Evolutionary conservation across 495 filamentous ascomycete species (phyloP).

Genomic region (Daldinia childiae): DNA sequence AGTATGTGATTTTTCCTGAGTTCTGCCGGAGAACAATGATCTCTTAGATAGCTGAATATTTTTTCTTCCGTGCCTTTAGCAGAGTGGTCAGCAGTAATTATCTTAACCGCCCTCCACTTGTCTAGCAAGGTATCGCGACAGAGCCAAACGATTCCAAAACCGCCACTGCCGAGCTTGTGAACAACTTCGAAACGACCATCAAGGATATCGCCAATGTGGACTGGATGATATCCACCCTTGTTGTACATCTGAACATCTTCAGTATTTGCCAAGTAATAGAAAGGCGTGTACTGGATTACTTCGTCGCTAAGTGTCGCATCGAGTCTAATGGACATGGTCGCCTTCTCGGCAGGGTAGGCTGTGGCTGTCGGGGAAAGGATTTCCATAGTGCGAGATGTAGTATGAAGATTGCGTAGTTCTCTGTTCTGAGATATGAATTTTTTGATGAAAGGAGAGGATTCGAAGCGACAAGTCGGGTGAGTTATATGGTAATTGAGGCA

Average conservation of each 20-base stretch:
- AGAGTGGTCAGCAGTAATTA: constrained; percentile 35
- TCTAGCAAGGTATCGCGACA: constrained; percentile 53
- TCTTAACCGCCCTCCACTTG: constrained; percentile 45
- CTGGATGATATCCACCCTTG: constrained; percentile 55
- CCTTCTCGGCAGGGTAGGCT: too few relatives aligned
- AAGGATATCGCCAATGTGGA: constrained; percentile 57
- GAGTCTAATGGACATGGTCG: neutral
- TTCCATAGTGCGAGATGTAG: too few relatives aligned
- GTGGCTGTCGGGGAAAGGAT: too few relatives aligned
- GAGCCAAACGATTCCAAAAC: constrained; percentile 65
- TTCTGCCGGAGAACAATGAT: neutral
- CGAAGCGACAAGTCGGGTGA: neutral
- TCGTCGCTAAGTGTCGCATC: neutral
- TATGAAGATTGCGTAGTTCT: neutral
- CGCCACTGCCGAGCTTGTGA: constrained; percentile 65
- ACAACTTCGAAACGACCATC: constrained; percentile 56
- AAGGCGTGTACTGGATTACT: constrained; percentile 15
- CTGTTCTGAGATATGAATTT: neutral
- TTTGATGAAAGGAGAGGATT: neutral
- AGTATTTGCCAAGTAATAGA: neutral
- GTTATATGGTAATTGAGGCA: neutral
- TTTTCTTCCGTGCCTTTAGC: constrained; percentile 10
- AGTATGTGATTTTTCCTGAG: constrained; percentile 25
- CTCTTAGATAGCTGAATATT: constrained; percentile 11
- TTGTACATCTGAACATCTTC: constrained; percentile 45